Evolutionary conservation across 2,329 filamentous ascomycete species (phyloP).

Genomic region (Cordyceps javanica): DNA sequence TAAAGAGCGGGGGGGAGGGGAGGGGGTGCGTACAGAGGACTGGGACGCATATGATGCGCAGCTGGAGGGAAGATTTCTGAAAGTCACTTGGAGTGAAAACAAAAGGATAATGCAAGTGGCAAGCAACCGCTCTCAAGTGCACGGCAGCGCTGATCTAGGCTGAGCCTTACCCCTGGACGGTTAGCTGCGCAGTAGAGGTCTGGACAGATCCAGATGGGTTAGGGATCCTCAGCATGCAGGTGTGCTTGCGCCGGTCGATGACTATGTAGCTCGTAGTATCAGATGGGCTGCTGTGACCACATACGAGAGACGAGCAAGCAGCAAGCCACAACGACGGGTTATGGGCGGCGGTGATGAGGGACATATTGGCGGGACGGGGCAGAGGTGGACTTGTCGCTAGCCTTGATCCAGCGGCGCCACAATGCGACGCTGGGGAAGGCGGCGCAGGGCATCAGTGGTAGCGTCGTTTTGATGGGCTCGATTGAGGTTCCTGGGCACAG

Average conservation of each 20-base stretch:
- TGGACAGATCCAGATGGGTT: slow-evolving; percentile 1
- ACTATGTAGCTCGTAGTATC: background rate
- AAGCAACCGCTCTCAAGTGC: background rate
- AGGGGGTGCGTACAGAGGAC: background rate
- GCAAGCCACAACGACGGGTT: slow-evolving; percentile 6
- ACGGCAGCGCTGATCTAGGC: background rate
- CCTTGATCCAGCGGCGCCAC: slow-evolving; percentile 1
- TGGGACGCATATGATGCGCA: too few relatives aligned
- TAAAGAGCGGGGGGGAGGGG: background rate
- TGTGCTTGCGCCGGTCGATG: background rate
- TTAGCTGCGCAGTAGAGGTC: background rate
- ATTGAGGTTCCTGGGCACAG: background rate
- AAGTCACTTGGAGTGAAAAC: background rate
- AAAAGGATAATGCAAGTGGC: background rate
- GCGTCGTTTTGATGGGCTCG: background rate
- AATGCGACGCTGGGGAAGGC: background rate
- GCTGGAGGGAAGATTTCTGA: background rate
- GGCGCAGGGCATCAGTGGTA: background rate
- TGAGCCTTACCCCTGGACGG: slow-evolving; percentile 4
- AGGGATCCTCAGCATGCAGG: slow-evolving; percentile 1
- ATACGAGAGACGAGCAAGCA: background rate
- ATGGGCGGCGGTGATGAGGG: background rate
- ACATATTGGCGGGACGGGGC: background rate
- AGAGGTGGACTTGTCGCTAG: background rate
- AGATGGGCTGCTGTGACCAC: background rate